phyloP scores from a whole-genome alignment of 441 rosid species.

The Biscutella laevigata region DNA sequence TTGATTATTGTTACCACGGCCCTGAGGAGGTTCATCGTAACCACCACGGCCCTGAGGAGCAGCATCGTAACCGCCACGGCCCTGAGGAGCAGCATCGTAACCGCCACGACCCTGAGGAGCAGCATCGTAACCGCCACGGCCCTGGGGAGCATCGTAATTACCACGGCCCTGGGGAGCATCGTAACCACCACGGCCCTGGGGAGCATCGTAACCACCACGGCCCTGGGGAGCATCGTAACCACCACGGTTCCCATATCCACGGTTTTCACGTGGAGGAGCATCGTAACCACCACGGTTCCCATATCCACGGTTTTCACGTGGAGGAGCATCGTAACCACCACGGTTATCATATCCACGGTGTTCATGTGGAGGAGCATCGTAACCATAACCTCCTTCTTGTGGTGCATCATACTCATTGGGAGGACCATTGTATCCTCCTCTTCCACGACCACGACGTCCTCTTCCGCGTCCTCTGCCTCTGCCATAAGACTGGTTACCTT shows the following conservation, averaged over 20 bases:
- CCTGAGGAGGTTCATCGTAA: too few relatives aligned
- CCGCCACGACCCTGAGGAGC: slow-evolving; percentile 15
- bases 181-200: slow-evolving; percentile 3
- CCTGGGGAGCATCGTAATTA: slow-evolving; percentile 9
- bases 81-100: slow-evolving; percentile 12
- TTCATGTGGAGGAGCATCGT: slow-evolving; percentile 39
- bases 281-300: too few relatives aligned
- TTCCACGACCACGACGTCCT: slow-evolving; percentile 34
- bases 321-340: too few relatives aligned
- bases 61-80: slow-evolving; percentile 20
- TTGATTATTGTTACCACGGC: background rate
- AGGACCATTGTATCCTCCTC: slow-evolving; percentile 33
- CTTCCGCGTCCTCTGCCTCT: slow-evolving; percentile 46
- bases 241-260: too few relatives aligned
- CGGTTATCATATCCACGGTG: slow-evolving; percentile 25
- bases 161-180: slow-evolving; percentile 6
- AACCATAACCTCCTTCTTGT: slow-evolving; percentile 27
- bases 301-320: too few relatives aligned
- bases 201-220: slow-evolving; percentile 15
- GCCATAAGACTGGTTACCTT: slow-evolving; percentile 31
- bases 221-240: slow-evolving; percentile 16
- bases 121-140: slow-evolving; percentile 9
- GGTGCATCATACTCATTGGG: slow-evolving; percentile 23
- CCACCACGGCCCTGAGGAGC: slow-evolving; percentile 23
- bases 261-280: too few relatives aligned